Evolutionary conservation across 805 yeast genomes (phyloP), one percentile per base, ranked within the genome.

Genomic region (Torulaspora delbrueckii): DNA sequence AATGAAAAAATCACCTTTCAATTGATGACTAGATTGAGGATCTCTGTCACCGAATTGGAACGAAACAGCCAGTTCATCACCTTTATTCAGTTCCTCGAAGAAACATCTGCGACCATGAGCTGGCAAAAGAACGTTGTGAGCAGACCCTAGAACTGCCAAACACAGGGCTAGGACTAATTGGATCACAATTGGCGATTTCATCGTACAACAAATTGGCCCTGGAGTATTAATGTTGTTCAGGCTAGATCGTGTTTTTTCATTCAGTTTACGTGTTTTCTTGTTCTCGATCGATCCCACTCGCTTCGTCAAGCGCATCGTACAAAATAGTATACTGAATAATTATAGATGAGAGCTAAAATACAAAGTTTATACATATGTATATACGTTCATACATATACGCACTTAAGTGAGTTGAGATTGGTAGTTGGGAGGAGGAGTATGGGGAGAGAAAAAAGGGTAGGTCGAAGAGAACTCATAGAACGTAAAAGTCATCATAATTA

Each of bases 41-140:
- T 87, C 84, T 68, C 97, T 79, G 60, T 90, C 88, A 54, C 97
- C 97, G 42, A 86, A 95, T 70, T 91, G 99, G 78, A 84, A 91
- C 40, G 88, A 76, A 51, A 91, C 82, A 14, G 96, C 84, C 55
- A 91, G 72, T 66, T 85, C 88, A 68, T 91, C 99, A 56, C 86
- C 86, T 58, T 75, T 75, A 63, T 82, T 85, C 71, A 93, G 74
- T 47, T 75, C 75, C 63, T 93, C 98, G 59, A 76, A 88, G 69
- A 88, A 91, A 69, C 99, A 91, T 60, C 84, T 84, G 62, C 83
- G 84, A 23, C 95, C 93, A 57, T 82, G 74, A 13, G 96, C 81
- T 10, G 93, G 88, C 46, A 90, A 70, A 52, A 86, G 72, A 28
- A 87, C 91, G 58, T 86, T 87, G 66, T 88, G 96, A 1, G 95